These are phyloP conservation scores for Oxytropis ochrocephala DNA, from an alignment of 306 rosid species.

Conservation along the genomic window DNA sequence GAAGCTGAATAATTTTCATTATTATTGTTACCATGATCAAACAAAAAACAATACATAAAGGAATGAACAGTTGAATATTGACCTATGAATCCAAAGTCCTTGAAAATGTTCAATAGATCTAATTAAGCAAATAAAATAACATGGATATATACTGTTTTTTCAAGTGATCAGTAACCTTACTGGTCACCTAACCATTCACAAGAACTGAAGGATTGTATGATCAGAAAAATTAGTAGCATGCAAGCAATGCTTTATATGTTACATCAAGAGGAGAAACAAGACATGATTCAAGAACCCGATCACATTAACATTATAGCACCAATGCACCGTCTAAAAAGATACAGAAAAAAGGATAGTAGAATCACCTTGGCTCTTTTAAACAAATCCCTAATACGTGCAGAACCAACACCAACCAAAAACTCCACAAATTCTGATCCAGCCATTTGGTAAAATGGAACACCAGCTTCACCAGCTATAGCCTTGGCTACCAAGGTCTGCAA, in stretches of 20 bases:
- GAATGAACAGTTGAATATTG: neutral
- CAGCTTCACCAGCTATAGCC: constrained; percentile 99
- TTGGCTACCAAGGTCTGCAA: constrained; percentile 96
- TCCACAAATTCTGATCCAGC: constrained; percentile 99
- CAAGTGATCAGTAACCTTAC: constrained; percentile 2
- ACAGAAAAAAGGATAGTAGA: constrained; percentile 14
- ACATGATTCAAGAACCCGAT: constrained; percentile 9
- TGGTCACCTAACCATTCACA: constrained; percentile 2
- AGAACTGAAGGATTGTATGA: neutral
- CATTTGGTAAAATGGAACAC: constrained; percentile 99
- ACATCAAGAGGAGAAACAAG: constrained; percentile 13
- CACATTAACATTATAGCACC: constrained; percentile 22
- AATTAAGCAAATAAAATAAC: constrained; percentile 13
- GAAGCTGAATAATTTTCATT: neutral
- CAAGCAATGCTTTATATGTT: constrained; percentile 12
- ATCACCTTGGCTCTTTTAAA: constrained; percentile 97
- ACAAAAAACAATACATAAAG: neutral
- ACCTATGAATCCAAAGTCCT: constrained; percentile 21
- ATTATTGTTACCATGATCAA: neutral
- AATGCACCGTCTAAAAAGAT: constrained; percentile 13
- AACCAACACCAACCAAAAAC: constrained; percentile 98
- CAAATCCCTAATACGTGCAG: constrained; percentile 97
- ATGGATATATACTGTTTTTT: neutral
- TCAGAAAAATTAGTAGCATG: neutral
- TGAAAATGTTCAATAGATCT: constrained; percentile 12